Evolutionary conservation across 2,329 filamentous ascomycete species (phyloP).

Genomic region (Alternaria tenuissima): DNA sequence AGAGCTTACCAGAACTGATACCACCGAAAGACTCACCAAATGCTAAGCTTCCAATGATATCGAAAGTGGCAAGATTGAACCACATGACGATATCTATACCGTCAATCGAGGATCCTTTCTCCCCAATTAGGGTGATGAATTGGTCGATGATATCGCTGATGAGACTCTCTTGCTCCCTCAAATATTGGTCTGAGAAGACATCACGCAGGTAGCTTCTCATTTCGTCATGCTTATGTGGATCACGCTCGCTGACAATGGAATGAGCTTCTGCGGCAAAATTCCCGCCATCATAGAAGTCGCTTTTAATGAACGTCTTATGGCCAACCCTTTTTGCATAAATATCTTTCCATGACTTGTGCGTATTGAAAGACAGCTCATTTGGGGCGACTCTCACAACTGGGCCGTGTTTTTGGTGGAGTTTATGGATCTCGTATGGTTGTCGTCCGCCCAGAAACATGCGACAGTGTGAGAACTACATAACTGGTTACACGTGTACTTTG

Average conservation of each 20-base stretch:
- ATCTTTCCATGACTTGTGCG: constrained; percentile 45
- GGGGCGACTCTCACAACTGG: constrained; percentile 48
- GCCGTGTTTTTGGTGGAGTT: constrained; percentile 22
- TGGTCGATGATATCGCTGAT: constrained; percentile 33
- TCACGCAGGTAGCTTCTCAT: constrained; percentile 35
- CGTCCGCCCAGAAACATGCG: neutral
- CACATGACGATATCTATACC: constrained; percentile 14
- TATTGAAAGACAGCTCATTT: constrained; percentile 49
- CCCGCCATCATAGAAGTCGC: constrained; percentile 41
- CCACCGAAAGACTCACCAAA: neutral
- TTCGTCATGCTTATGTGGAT: constrained; percentile 31
- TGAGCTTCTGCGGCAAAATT: neutral
- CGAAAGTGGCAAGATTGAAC: constrained; percentile 17
- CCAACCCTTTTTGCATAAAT: constrained; percentile 45
- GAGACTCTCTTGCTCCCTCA: constrained; percentile 47
- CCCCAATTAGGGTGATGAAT: neutral
- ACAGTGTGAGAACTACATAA: neutral
- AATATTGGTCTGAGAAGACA: constrained; percentile 48
- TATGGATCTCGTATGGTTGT: neutral
- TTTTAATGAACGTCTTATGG: constrained; percentile 32
- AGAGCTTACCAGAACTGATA: neutral
- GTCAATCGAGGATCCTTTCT: neutral
- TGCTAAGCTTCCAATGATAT: constrained; percentile 54
- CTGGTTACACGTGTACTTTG: neutral
- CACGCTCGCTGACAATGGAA: constrained; percentile 28